Conservation (phyloP, 371 early-diverging fungal species). For the Mucor irregularis region DNA sequence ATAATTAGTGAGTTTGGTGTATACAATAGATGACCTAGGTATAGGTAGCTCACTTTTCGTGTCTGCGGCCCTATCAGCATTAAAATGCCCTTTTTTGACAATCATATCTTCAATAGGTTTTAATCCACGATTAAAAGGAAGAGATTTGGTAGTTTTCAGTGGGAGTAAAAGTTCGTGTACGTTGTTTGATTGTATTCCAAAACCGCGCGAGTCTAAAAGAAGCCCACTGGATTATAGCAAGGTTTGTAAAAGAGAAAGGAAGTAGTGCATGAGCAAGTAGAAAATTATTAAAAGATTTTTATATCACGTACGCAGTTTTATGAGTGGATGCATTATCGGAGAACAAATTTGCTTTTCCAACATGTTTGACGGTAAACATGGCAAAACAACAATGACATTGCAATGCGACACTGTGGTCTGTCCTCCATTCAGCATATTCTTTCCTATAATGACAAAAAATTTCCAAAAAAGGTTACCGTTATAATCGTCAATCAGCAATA, state of each 20-base stretch:
- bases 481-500: neutral
- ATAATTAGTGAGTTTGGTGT: no score
- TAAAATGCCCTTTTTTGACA: no score
- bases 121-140: neutral
- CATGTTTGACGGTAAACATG: slow-evolving; percentile 8
- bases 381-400: slow-evolving; percentile 4
- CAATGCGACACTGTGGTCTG: neutral
- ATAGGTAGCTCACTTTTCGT: no score
- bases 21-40: no score
- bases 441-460: slow-evolving; percentile 7
- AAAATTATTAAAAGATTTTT: no score
- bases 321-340: neutral
- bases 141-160: neutral
- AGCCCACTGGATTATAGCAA: neutral
- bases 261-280: no score
- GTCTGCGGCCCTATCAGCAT: no score
- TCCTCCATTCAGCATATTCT: slow-evolving; percentile 13
- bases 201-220: neutral
- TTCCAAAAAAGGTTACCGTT: neutral
- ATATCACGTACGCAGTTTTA: neutral
- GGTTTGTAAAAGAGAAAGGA: neutral
- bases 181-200: neutral
- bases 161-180: neutral
- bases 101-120: neutral
- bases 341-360: slow-evolving; percentile 11